phyloP scores from a whole-genome alignment of 106 monocot species.

The Acorus gramineus region DNA sequence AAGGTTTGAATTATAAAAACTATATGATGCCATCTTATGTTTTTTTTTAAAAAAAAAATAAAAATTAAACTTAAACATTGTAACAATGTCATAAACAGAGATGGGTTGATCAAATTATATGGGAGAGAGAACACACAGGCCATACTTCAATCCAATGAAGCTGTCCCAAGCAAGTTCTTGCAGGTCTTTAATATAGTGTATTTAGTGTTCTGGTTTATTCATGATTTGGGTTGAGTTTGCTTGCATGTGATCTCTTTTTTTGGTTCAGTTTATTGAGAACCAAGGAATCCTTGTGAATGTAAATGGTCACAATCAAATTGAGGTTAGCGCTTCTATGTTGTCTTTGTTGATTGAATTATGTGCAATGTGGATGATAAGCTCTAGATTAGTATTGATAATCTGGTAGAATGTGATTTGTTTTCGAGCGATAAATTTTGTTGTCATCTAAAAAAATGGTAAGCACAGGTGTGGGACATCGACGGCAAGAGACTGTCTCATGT shows the following conservation, averaged over 20 bases:
- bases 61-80: too few species aligned
- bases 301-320: constrained; percentile 27
- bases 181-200: constrained; percentile 27
- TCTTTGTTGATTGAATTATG: background rate
- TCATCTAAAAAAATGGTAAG: too few species aligned
- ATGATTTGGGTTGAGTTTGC: background rate
- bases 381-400: too few species aligned
- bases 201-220: background rate
- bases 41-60: too few species aligned
- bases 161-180: constrained; percentile 63
- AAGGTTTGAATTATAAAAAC: background rate
- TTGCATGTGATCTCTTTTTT: background rate
- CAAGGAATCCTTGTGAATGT: constrained; percentile 34
- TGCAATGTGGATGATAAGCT: too few species aligned
- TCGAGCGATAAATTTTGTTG: too few species aligned
- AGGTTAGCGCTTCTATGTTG: constrained; percentile 18
- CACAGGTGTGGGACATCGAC: constrained; percentile 61
- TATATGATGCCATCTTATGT: too few species aligned
- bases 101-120: constrained; percentile 80
- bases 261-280: constrained; percentile 39
- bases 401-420: too few species aligned
- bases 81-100: constrained; percentile 17
- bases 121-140: constrained; percentile 63
- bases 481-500: constrained; percentile 27
- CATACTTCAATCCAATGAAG: constrained; percentile 54